Evolutionary conservation across 2,329 filamentous ascomycete species (phyloP).

Genomic region (Salinomyces thailandicus): DNA sequence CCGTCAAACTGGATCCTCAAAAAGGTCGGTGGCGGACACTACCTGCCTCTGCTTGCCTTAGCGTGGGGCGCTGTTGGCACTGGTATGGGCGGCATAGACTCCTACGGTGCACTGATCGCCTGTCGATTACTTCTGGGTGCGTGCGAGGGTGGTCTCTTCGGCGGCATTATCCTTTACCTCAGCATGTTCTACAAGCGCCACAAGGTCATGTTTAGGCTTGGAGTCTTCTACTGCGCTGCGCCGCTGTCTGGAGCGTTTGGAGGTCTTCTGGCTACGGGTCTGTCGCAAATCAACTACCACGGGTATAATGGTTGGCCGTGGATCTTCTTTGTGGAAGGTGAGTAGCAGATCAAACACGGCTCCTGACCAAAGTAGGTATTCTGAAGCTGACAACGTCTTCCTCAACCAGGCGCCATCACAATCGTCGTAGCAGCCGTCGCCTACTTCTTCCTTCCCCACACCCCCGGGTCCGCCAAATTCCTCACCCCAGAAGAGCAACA

Average conservation of each 20-base stretch:
- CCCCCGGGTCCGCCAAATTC: constrained; percentile 38
- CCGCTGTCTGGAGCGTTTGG: constrained; percentile 24
- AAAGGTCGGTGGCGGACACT: constrained; percentile 30
- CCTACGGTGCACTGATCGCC: constrained; percentile 30
- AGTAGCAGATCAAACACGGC: too few species aligned
- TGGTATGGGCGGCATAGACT: constrained; percentile 34
- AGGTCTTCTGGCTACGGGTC: constrained; percentile 33
- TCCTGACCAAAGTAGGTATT: too few species aligned
- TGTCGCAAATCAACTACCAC: constrained; percentile 29
- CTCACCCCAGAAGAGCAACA: constrained; percentile 23
- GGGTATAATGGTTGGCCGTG: constrained; percentile 32
- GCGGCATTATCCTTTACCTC: constrained; percentile 29
- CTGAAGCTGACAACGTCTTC: not conserved
- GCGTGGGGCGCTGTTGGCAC: constrained; percentile 32
- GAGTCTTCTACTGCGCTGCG: constrained; percentile 26
- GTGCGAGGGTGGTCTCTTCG: constrained; percentile 31
- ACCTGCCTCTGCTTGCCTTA: constrained; percentile 30
- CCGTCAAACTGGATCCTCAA: constrained; percentile 34
- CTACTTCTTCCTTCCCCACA: constrained; percentile 46
- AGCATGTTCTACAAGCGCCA: constrained; percentile 20
- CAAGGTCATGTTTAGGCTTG: constrained; percentile 32
- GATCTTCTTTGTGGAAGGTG: constrained; percentile 21
- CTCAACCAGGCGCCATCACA: constrained; percentile 43
- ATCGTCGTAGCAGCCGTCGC: constrained; percentile 44
- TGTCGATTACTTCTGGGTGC: constrained; percentile 33